A percentile compares a stretch with the other conserved stretches of the same genome.
These are phyloP conservation scores for Trichosporon inkin DNA, from an alignment of 1,284 basidiomycete genomes.

Conservation along the genomic window DNA sequence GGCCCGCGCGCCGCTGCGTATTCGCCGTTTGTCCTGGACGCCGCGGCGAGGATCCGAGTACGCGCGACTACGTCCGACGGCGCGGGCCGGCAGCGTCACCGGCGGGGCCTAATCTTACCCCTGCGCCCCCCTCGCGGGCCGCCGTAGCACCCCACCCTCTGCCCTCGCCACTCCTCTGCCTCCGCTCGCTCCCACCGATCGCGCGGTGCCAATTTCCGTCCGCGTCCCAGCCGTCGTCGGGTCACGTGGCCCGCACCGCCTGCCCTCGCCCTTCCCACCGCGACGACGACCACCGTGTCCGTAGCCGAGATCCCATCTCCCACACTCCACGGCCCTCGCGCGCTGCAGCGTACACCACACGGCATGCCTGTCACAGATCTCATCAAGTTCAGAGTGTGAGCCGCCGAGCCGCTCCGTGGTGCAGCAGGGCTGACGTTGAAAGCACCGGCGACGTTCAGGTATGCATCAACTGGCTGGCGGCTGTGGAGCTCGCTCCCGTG, in stretches of 20 bases:
- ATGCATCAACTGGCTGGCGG: not conserved
- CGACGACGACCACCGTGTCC: not conserved
- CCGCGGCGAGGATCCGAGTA: not conserved
- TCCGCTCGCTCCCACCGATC: slow-evolving; percentile 4
- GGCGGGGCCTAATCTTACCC: slow-evolving; percentile 3
- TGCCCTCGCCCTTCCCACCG: not conserved
- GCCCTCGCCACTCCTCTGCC: not conserved
- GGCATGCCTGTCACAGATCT: slow-evolving; percentile 21
- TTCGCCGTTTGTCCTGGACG: not conserved
- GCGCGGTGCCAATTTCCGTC: not conserved
- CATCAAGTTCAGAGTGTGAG: slow-evolving; percentile 45
- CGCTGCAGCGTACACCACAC: not conserved
- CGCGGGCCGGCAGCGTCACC: slow-evolving; percentile 1
- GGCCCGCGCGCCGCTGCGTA: not conserved
- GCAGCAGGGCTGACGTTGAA: not conserved
- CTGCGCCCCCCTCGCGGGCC: slow-evolving; percentile 2
- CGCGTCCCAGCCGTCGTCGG: not conserved
- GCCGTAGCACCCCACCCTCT: slow-evolving; percentile 7
- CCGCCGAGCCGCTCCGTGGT: not conserved
- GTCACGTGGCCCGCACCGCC: not conserved
- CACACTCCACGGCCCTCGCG: not conserved
- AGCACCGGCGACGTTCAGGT: slow-evolving; percentile 44
- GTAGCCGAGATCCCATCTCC: slow-evolving; percentile 4
- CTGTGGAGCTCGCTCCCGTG: not conserved
- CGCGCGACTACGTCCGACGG: slow-evolving; percentile 1